A percentile compares a stretch with the other conserved stretches of the same genome.
Evolutionary conservation across 164 flowering plant genomes (phyloP).

Genomic region (Kingdonia uniflora): DNA sequence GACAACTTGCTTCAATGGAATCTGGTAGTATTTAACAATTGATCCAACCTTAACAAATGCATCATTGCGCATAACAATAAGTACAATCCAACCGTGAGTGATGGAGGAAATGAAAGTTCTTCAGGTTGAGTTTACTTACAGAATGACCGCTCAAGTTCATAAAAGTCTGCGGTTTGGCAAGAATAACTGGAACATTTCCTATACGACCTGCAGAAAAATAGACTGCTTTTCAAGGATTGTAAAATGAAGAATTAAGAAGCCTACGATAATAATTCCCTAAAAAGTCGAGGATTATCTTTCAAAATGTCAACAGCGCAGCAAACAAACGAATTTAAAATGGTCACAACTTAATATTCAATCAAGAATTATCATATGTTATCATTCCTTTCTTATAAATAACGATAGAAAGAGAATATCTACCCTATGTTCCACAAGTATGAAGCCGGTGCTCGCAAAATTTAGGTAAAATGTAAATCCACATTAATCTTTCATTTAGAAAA

Average conservation of each 20-base stretch:
- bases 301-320: not conserved
- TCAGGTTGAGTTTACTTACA: conserved; percentile 52
- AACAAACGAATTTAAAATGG: not conserved
- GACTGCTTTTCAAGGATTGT: not conserved
- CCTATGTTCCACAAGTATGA: no score
- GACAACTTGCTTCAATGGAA: conserved; percentile 87
- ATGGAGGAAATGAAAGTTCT: not conserved
- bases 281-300: no score
- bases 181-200: conserved; percentile 77
- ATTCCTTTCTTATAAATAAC: no score
- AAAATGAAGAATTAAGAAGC: no score
- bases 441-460: no score
- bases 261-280: no score
- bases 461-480: no score
- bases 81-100: not conserved
- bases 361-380: no score
- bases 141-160: conserved; percentile 97
- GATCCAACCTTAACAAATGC: conserved; percentile 59
- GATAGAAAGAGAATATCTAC: no score
- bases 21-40: conserved; percentile 75
- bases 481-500: no score
- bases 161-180: conserved; percentile 96
- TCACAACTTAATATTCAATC: no score
- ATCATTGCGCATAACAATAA: not conserved
- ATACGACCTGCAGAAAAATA: conserved; percentile 43